These are phyloP conservation scores for Cyclanthera cordifolia DNA, from an alignment of 306 rosid species.

Conservation along the genomic window DNA sequence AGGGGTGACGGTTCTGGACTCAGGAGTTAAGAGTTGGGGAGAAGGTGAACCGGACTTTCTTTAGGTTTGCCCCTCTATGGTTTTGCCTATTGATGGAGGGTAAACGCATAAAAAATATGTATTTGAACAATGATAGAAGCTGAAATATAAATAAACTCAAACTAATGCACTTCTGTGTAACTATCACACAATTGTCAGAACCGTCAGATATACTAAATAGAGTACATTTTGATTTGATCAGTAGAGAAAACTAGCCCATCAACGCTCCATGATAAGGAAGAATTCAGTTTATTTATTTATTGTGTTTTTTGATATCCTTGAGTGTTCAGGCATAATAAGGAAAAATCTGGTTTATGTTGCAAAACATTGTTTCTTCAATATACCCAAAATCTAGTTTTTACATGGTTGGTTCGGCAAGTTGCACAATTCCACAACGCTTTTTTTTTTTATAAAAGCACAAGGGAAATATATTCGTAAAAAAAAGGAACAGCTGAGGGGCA, in stretches of 20 bases:
- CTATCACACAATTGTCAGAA: neutral
- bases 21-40: neutral
- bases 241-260: neutral
- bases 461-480: neutral
- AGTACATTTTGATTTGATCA: neutral
- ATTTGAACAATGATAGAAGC: neutral
- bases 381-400: neutral
- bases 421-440: neutral
- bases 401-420: neutral
- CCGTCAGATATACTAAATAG: neutral
- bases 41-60: neutral
- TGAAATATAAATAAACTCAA: neutral
- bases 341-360: neutral
- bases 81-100: neutral
- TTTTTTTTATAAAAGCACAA: neutral
- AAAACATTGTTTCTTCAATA: neutral
- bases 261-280: neutral
- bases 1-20: neutral
- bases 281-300: neutral
- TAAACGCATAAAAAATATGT: neutral
- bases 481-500: neutral
- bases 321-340: neutral
- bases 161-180: neutral
- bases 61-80: neutral
- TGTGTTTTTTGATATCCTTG: no score